Conservation (phyloP, 2,329 filamentous ascomycete species). For the Apiospora pterosperma region DNA sequence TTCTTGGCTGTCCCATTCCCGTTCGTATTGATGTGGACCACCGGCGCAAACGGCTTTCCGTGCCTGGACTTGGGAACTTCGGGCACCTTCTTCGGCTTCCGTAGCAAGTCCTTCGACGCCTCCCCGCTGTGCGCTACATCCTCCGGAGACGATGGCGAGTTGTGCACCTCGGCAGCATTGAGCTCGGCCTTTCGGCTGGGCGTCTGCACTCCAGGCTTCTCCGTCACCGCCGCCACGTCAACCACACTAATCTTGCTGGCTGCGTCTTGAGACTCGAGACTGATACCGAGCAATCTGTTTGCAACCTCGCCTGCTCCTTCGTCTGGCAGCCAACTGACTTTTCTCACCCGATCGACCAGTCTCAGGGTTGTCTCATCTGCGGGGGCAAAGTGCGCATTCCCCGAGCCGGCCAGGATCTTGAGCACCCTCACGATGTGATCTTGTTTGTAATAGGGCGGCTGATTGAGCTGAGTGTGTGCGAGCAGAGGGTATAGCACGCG, state of each 20-base stretch:
- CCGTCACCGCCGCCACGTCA: slow-evolving; percentile 75
- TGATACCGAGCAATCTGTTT: slow-evolving; percentile 66
- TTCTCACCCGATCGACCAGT: slow-evolving; percentile 70
- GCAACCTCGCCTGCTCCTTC: slow-evolving; percentile 39
- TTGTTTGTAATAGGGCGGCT: slow-evolving; percentile 87
- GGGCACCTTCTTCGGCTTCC: slow-evolving; percentile 46
- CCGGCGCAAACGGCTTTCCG: slow-evolving; percentile 38
- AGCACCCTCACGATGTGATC: slow-evolving; percentile 79
- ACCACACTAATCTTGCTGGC: slow-evolving; percentile 72
- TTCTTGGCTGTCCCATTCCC: slow-evolving; percentile 18
- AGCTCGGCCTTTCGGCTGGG: slow-evolving; percentile 58
- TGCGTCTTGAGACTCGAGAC: slow-evolving; percentile 60
- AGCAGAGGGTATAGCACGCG: slow-evolving; percentile 88
- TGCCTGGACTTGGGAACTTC: slow-evolving; percentile 56
- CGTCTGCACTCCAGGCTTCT: slow-evolving; percentile 79
- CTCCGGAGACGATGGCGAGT: not conserved
- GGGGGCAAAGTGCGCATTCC: slow-evolving; percentile 73
- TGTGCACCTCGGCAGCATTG: slow-evolving; percentile 16
- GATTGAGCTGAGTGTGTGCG: slow-evolving; percentile 83
- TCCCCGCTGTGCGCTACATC: slow-evolving; percentile 11
- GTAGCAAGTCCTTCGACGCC: slow-evolving; percentile 15
- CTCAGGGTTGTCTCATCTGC: slow-evolving; percentile 77
- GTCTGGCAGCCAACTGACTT: slow-evolving; percentile 64
- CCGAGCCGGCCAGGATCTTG: slow-evolving; percentile 63
- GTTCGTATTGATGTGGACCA: slow-evolving; percentile 7